Conservation (phyloP, 345 rosid species). For the Moricandia arvensis region DNA sequence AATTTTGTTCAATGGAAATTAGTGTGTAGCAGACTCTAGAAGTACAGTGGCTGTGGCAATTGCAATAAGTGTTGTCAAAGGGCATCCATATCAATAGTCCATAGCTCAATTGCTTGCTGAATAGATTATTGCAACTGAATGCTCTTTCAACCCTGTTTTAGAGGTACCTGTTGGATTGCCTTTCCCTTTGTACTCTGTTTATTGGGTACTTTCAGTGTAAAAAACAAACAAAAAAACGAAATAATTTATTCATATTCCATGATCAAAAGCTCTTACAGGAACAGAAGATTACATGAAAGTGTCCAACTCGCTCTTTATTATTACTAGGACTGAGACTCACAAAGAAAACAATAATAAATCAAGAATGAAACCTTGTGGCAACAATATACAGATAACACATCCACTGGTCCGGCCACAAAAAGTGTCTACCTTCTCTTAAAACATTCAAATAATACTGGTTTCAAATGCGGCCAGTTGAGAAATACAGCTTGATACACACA, state of each 20-base stretch:
- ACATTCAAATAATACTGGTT: slow-evolving; percentile 28
- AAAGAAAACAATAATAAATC: slow-evolving; percentile 16
- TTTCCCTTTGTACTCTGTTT: no score
- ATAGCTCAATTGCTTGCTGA: no score
- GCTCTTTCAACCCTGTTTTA: no score
- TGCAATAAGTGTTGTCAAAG: not conserved
- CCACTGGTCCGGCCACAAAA: slow-evolving; percentile 24
- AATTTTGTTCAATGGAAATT: no score
- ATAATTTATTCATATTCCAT: not conserved
- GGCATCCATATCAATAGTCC: no score
- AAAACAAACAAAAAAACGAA: no score
- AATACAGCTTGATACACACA: slow-evolving; percentile 28
- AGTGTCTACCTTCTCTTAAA: slow-evolving; percentile 29
- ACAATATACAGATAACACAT: slow-evolving; percentile 32
- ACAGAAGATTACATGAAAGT: slow-evolving; percentile 6
- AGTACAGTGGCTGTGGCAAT: no score
- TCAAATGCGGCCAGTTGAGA: slow-evolving; percentile 22
- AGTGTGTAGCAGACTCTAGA: no score
- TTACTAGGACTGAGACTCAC: slow-evolving; percentile 9
- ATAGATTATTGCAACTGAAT: no score
- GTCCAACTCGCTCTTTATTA: slow-evolving; percentile 12
- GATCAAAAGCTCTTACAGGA: not conserved
- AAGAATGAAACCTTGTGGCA: slow-evolving; percentile 28
- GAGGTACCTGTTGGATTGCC: no score
- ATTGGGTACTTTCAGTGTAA: no score